Percentiles rank a stretch among this genome's conserved stretches.
Conservation (phyloP, 2,329 filamentous ascomycete genomes). For the Diaporthe vaccinii region DNA sequence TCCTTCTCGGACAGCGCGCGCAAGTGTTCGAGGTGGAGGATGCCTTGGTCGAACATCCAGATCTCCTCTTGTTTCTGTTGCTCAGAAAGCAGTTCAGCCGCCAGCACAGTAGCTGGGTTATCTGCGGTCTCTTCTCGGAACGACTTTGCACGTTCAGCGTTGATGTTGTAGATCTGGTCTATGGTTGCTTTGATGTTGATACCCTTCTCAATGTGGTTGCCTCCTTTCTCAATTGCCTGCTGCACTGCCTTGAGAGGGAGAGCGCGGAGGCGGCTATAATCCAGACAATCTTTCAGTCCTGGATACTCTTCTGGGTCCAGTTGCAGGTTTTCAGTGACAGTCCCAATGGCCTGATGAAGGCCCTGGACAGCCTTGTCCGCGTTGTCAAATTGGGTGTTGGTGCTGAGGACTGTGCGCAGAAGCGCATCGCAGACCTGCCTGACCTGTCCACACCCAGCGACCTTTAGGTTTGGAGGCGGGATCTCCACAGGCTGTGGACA, state of each 20-base stretch:
- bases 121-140: conserved; percentile 57
- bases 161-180: conserved; percentile 78
- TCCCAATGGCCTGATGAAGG: conserved; percentile 52
- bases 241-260: conserved; percentile 73
- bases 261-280: conserved; percentile 79
- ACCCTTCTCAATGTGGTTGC: conserved; percentile 78
- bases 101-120: conserved; percentile 58
- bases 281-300: conserved; percentile 52
- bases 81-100: conserved; percentile 54
- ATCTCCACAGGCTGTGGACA: conserved; percentile 75
- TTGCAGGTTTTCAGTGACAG: conserved; percentile 30
- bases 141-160: conserved; percentile 61
- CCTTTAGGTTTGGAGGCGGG: conserved; percentile 76
- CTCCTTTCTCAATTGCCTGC: conserved; percentile 77
- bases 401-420: conserved; percentile 66
- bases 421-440: conserved; percentile 68
- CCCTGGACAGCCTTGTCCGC: conserved; percentile 76
- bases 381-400: conserved; percentile 61
- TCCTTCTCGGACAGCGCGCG: conserved; percentile 59
- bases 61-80: conserved; percentile 70
- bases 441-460: conserved; percentile 76
- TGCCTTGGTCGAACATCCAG: conserved; percentile 65
- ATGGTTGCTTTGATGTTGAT: conserved; percentile 81
- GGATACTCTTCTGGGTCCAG: conserved; percentile 20
- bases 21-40: conserved; percentile 70